Evolutionary conservation across 2,329 filamentous ascomycete species (phyloP).

Genomic region (Teratosphaeria epicoccoides): DNA sequence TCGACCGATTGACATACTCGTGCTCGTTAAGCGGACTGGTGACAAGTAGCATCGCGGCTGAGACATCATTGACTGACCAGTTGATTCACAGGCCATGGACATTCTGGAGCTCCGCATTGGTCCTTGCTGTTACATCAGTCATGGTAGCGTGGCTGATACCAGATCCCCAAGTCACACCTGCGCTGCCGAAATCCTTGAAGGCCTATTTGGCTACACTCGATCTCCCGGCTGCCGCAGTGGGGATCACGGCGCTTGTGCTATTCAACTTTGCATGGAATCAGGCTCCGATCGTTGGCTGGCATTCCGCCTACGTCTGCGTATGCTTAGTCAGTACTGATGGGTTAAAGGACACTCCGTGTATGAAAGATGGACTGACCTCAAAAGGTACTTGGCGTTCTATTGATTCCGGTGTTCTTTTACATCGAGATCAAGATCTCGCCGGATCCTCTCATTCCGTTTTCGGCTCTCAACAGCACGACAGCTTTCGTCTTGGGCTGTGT

Average conservation of each 20-base stretch:
- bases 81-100: constrained; percentile 30
- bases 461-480: constrained; percentile 38
- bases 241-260: constrained; percentile 47
- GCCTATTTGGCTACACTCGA: constrained; percentile 27
- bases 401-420: constrained; percentile 47
- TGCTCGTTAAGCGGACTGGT: too few species aligned
- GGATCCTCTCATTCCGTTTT: constrained; percentile 49
- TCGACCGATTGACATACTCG: too few species aligned
- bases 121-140: constrained; percentile 28
- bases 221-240: constrained; percentile 36
- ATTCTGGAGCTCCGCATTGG: constrained; percentile 37
- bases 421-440: constrained; percentile 36
- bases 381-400: constrained; percentile 45
- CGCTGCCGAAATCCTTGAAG: constrained; percentile 1
- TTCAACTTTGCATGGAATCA: constrained; percentile 61
- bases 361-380: too few species aligned
- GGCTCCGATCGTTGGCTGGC: constrained; percentile 50
- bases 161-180: constrained; percentile 17
- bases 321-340: too few species aligned
- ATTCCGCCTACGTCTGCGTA: constrained; percentile 44
- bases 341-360: too few species aligned
- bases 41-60: too few species aligned
- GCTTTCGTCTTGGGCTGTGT: constrained; percentile 47
- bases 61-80: too few species aligned
- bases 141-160: constrained; percentile 34